A percentile compares a stretch with the other conserved stretches of the same genome.
Conservation (phyloP, 306 rosid genomes). For the Psophocarpus tetragonolobus region DNA sequence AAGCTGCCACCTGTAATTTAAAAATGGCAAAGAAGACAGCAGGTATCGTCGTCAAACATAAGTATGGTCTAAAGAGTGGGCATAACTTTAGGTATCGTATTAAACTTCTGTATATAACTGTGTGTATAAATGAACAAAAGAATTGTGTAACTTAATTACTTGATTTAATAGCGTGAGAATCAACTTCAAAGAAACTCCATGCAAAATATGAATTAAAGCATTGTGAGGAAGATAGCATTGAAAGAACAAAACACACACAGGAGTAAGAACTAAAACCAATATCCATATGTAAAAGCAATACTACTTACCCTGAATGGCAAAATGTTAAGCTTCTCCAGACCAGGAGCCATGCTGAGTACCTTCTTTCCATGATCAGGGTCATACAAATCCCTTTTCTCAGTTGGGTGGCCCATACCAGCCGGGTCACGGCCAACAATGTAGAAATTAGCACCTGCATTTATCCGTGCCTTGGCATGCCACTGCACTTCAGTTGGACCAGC, state of each 20-base stretch:
- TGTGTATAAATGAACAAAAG: background rate
- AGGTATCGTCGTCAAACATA: background rate
- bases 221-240: background rate
- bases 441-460: conserved; percentile 96
- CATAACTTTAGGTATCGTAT: conserved; percentile 2
- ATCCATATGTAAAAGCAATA: background rate
- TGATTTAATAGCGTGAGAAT: background rate
- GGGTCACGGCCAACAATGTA: conserved; percentile 99
- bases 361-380: conserved; percentile 97
- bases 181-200: background rate
- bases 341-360: conserved; percentile 97
- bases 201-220: conserved; percentile 5
- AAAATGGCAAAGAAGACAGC: conserved; percentile 17
- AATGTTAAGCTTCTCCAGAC: conserved; percentile 91
- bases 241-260: background rate
- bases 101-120: background rate
- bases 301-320: conserved; percentile 82
- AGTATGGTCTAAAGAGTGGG: background rate
- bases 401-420: conserved; percentile 98
- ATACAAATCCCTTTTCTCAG: conserved; percentile 88
- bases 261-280: background rate
- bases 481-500: conserved; percentile 99
- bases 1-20: conserved; percentile 87
- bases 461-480: conserved; percentile 98
- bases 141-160: background rate